Evolutionary conservation across 192 early-diverging fungal species (phyloP).

Genomic region (Chytriomyces sp.): DNA sequence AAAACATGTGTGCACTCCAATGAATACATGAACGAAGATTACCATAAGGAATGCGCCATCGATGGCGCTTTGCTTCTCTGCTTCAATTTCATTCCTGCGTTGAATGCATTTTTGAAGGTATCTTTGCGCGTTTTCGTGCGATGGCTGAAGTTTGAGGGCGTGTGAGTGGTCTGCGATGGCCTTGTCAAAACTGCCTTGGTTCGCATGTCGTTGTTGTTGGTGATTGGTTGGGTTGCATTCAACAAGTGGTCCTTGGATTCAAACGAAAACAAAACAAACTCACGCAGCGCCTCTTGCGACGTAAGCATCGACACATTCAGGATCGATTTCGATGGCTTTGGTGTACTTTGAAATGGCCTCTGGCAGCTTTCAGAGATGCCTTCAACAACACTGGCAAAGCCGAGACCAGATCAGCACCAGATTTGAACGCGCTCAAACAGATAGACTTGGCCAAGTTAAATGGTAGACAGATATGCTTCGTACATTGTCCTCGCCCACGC

Average conservation of each 20-base stretch:
- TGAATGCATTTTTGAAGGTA: slow-evolving; percentile 37
- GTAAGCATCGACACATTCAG: slow-evolving; percentile 40
- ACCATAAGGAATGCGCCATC: slow-evolving; percentile 29
- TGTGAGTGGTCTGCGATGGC: slow-evolving; percentile 26
- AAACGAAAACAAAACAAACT: not conserved
- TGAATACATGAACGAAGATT: not conserved
- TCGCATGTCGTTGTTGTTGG: slow-evolving; percentile 18
- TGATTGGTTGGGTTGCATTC: not conserved
- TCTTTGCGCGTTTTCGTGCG: slow-evolving; percentile 25
- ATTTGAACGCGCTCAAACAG: not conserved
- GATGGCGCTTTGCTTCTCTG: slow-evolving; percentile 24
- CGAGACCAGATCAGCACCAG: not conserved
- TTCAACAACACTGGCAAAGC: slow-evolving; percentile 26
- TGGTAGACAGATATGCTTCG: not conserved
- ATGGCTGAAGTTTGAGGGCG: slow-evolving; percentile 15
- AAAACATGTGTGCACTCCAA: not conserved
- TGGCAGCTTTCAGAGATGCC: slow-evolving; percentile 28
- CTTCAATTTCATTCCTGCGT: slow-evolving; percentile 26
- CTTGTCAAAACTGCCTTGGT: slow-evolving; percentile 28
- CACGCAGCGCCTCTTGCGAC: slow-evolving; percentile 45
- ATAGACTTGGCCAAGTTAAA: not conserved
- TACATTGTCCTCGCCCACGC: slow-evolving; percentile 24
- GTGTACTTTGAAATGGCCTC: slow-evolving; percentile 37
- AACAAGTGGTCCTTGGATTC: slow-evolving; percentile 1
- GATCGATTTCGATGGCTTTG: slow-evolving; percentile 40